Base-by-base conservation (phyloP, 805 yeast genomes). In the Candida dajiaensis region DNA sequence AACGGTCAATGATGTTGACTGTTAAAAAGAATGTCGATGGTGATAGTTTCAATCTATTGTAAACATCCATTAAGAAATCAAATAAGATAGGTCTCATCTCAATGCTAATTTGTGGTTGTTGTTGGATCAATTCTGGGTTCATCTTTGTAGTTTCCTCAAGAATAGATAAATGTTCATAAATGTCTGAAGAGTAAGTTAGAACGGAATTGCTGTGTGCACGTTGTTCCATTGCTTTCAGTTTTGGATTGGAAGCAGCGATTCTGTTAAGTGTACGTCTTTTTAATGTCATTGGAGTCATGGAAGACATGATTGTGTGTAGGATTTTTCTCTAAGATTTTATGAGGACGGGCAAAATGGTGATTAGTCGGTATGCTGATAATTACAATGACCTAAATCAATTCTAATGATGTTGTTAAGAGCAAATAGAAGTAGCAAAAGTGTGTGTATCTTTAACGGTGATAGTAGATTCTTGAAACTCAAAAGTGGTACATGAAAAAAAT, bases 1-100 rank as follows among this genome's bases (percentile, higher is more conserved):
- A 92, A 48, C 96, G 77, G 63, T 90, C 97, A 48, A 90, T 76
- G 50, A 89, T 76, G 57, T 81, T 81, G 51, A 84, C 77, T 52
- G 85, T 78, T 59, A 78, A 74, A 62, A 71, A 85, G 64, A 83
- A 74, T 42, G 81, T 90, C 65, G 76, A 81, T 36, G 76, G 80
- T 46, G 74, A 79, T 57, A 82, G 75, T 53, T 71, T 85, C 57
- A 75, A 73, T 52, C 79, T 81, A 46, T 81, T 74, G 65, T 81
- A 82, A 46, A 80, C 71, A 40, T 89, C 92, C 64, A 89, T 73
- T 36, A 89, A 68, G 58, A 89, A 90, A 59, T 89, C 96, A 46
- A 92, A 79, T 46, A 92, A 70, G 54, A 83, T 80, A 20, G 83
- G 80, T 58, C 98, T 77, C 80, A 89, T 86, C 31, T 62, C 62